Percentiles rank a stretch among this genome's conserved stretches.
These are phyloP conservation scores for Thelonectria olida DNA, from an alignment of 2,329 filamentous ascomycete species.

Conservation along the genomic window DNA sequence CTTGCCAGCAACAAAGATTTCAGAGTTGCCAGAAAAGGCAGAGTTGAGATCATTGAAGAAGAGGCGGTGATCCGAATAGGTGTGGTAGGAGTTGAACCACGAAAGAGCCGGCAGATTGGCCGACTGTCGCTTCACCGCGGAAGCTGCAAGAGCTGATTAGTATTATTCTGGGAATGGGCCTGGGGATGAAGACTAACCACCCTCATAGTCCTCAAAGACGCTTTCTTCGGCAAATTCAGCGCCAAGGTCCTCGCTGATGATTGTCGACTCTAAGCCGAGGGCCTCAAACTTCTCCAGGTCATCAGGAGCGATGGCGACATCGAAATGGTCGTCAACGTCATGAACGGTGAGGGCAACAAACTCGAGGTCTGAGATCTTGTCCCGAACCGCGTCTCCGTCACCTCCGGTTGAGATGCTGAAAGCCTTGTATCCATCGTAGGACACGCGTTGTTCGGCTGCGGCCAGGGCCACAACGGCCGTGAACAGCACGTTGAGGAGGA, in stretches of 20 bases:
- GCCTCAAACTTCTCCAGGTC: constrained; percentile 31
- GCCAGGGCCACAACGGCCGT: neutral
- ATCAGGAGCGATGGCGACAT: constrained; percentile 38
- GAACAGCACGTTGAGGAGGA: neutral
- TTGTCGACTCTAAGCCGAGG: constrained; percentile 30
- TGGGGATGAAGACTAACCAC: constrained; percentile 4
- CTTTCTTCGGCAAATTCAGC: constrained; percentile 33
- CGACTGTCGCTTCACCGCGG: neutral
- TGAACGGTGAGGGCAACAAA: constrained; percentile 33
- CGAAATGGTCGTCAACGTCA: constrained; percentile 29
- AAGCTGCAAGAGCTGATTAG: neutral
- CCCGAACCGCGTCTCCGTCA: constrained; percentile 28
- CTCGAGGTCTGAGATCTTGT: constrained; percentile 31
- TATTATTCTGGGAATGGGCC: no score
- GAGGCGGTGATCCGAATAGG: constrained; percentile 58
- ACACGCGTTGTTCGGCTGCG: constrained; percentile 19
- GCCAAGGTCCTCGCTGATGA: constrained; percentile 37
- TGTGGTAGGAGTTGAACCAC: constrained; percentile 64
- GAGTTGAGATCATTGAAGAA: constrained; percentile 56
- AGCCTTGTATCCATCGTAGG: constrained; percentile 38
- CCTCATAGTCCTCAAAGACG: constrained; percentile 24
- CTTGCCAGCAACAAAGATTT: constrained; percentile 57
- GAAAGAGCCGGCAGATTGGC: constrained; percentile 20
- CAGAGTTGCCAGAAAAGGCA: constrained; percentile 53
- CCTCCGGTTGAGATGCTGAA: constrained; percentile 31